These are phyloP conservation scores for Camellia lanceoleosa DNA, from an alignment of 148 eudicot species.

Conservation along the genomic window DNA sequence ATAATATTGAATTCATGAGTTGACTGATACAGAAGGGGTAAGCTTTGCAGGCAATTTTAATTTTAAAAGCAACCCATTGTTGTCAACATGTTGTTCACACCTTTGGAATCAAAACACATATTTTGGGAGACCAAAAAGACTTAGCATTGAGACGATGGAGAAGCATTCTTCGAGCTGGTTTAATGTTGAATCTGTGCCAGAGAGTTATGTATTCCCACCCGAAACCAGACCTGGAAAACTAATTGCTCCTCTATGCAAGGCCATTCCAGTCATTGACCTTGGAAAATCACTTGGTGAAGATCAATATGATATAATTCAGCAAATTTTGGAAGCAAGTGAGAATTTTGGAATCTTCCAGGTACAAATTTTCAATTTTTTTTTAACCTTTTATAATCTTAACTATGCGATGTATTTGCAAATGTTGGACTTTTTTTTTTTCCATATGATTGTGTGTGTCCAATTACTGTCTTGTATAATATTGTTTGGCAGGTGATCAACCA, in stretches of 20 bases:
- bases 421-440: background rate
- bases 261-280: slow-evolving; percentile 48
- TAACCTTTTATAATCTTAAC: background rate
- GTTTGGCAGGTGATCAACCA: slow-evolving; percentile 33
- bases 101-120: background rate
- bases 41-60: slow-evolving; percentile 3
- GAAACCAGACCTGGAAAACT: slow-evolving; percentile 46
- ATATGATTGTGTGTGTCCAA: background rate
- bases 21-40: slow-evolving; percentile 1
- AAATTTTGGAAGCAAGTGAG: slow-evolving; percentile 43
- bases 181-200: slow-evolving; percentile 41
- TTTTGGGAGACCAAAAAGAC: too few relatives aligned
- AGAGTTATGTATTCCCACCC: slow-evolving; percentile 42
- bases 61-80: background rate
- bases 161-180: slow-evolving; percentile 44
- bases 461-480: background rate
- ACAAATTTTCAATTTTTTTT: background rate
- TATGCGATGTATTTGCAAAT: background rate
- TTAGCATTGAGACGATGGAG: slow-evolving; percentile 23
- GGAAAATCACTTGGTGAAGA: slow-evolving; percentile 15
- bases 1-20: background rate
- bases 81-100: background rate
- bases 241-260: slow-evolving; percentile 21
- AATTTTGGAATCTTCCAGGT: slow-evolving; percentile 69
- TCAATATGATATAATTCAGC: slow-evolving; percentile 10